Conservation (phyloP, 1,284 basidiomycete genomes). For the Malassezia sympodialis region DNA sequence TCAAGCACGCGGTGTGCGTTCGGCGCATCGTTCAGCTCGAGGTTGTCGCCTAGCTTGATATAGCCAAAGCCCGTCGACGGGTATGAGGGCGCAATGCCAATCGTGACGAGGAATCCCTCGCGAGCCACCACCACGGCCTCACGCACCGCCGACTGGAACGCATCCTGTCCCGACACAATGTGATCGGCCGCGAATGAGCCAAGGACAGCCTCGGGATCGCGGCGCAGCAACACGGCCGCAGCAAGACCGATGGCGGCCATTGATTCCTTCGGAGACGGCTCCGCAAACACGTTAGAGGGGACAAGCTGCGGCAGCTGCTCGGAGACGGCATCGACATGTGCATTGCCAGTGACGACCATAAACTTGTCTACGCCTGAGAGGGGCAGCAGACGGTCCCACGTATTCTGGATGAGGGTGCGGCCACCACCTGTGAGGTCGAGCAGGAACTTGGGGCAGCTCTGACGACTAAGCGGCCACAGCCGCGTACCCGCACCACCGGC, state of each 20-base stretch:
- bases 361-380: constrained; percentile 30
- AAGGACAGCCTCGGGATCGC: constrained; percentile 44
- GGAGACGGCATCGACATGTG: constrained; percentile 33
- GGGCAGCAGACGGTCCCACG: constrained; percentile 42
- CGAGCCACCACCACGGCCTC: constrained; percentile 44
- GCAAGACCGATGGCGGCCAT: constrained; percentile 47
- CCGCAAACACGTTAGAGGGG: constrained; percentile 35
- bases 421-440: constrained; percentile 42
- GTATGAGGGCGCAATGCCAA: constrained; percentile 46
- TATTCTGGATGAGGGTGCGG: constrained; percentile 37
- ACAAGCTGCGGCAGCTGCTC: constrained; percentile 35
- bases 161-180: constrained; percentile 45
- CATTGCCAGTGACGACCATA: constrained; percentile 42
- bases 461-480: constrained; percentile 43
- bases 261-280: constrained; percentile 43
- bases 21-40: constrained; percentile 30
- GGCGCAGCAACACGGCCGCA: constrained; percentile 38
- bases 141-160: constrained; percentile 42
- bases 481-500: constrained; percentile 45
- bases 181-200: constrained; percentile 48
- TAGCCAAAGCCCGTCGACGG: constrained; percentile 48
- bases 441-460: constrained; percentile 43
- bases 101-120: constrained; percentile 45
- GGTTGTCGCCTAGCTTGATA: constrained; percentile 45
- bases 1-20: constrained; percentile 44